A percentile compares a stretch with the other conserved stretches of the same genome.
These are phyloP conservation scores for Wickerhamiella alocasiicola DNA, from an alignment of 805 yeast genomes.

Conservation along the genomic window DNA sequence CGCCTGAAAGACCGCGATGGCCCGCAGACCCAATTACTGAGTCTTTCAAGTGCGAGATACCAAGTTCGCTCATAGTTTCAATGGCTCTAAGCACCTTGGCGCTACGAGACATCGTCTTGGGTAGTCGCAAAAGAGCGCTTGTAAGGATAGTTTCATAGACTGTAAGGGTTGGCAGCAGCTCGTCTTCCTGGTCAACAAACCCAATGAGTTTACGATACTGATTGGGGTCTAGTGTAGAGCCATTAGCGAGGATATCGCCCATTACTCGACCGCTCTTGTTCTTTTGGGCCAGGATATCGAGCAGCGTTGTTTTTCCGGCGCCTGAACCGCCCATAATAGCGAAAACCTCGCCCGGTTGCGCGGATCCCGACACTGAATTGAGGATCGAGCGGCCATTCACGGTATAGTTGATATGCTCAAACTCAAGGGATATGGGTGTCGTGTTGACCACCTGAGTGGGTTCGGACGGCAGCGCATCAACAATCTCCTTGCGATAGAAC, in stretches of 20 bases:
- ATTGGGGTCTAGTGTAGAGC: slow-evolving; percentile 35
- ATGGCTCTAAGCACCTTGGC: slow-evolving; percentile 68
- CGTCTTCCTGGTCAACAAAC: slow-evolving; percentile 94
- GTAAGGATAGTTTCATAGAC: slow-evolving; percentile 92
- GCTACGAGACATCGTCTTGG: slow-evolving; percentile 58
- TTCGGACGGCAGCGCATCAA: slow-evolving; percentile 7
- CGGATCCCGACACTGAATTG: slow-evolving; percentile 57
- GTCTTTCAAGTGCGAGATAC: slow-evolving; percentile 74
- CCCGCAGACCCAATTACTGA: slow-evolving; percentile 79
- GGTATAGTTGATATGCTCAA: slow-evolving; percentile 59
- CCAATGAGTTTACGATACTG: slow-evolving; percentile 42
- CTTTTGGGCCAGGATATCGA: slow-evolving; percentile 85
- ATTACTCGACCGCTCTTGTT: slow-evolving; percentile 57
- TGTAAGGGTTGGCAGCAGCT: slow-evolving; percentile 78
- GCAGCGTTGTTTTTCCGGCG: slow-evolving; percentile 90
- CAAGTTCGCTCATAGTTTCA: slow-evolving; percentile 73
- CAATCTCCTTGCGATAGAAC: slow-evolving; percentile 8
- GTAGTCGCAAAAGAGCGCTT: slow-evolving; percentile 80
- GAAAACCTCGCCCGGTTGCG: slow-evolving; percentile 74
- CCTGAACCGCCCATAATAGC: slow-evolving; percentile 99
- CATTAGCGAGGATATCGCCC: slow-evolving; percentile 71
- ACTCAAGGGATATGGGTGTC: slow-evolving; percentile 60
- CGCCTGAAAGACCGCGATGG: slow-evolving; percentile 86
- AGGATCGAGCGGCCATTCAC: slow-evolving; percentile 43
- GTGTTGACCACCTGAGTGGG: slow-evolving; percentile 12